phyloP scores from a whole-genome alignment of 257 asterid genomes.

The Nicotiana noctiflora region DNA sequence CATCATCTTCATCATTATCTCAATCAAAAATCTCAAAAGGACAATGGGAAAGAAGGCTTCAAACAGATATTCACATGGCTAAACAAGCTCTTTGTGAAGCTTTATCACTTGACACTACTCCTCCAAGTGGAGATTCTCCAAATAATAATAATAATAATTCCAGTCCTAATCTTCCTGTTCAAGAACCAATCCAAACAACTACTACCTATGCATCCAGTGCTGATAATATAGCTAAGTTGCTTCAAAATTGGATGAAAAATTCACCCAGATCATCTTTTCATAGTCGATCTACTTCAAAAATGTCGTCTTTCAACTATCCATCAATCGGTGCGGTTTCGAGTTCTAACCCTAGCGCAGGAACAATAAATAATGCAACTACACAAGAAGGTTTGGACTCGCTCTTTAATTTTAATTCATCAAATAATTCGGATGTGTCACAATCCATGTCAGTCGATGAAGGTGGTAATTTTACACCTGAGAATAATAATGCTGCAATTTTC shows the following conservation, averaged over 20 bases:
- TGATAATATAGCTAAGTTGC: constrained; percentile 69
- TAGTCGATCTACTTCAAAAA: constrained; percentile 17
- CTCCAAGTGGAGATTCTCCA: background rate
- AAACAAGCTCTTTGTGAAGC: constrained; percentile 82
- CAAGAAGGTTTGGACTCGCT: constrained; percentile 25
- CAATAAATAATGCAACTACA: constrained; percentile 19
- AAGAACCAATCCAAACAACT: constrained; percentile 10
- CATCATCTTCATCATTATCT: constrained; percentile 14
- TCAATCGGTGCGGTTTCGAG: constrained; percentile 15
- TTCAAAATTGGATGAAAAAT: constrained; percentile 59
- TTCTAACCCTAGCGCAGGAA: constrained; percentile 62
- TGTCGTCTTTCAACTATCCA: constrained; percentile 24
- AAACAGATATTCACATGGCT: constrained; percentile 79
- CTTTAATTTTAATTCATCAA: constrained; percentile 36
- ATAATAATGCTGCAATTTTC: constrained; percentile 9
- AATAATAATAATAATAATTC: background rate
- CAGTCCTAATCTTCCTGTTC: background rate
- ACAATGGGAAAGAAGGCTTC: constrained; percentile 91
- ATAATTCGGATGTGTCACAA: constrained; percentile 30
- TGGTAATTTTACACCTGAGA: constrained; percentile 19
- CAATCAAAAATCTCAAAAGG: constrained; percentile 49
- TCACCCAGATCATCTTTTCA: constrained; percentile 21
- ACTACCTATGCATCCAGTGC: constrained; percentile 64
- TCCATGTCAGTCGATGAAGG: constrained; percentile 20
- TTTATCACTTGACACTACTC: constrained; percentile 38